Percentiles rank a stretch among this genome's conserved stretches.
Evolutionary conservation across 352 stramenopile species (phyloP).

Genomic region (Phytophthora hybrid): DNA sequence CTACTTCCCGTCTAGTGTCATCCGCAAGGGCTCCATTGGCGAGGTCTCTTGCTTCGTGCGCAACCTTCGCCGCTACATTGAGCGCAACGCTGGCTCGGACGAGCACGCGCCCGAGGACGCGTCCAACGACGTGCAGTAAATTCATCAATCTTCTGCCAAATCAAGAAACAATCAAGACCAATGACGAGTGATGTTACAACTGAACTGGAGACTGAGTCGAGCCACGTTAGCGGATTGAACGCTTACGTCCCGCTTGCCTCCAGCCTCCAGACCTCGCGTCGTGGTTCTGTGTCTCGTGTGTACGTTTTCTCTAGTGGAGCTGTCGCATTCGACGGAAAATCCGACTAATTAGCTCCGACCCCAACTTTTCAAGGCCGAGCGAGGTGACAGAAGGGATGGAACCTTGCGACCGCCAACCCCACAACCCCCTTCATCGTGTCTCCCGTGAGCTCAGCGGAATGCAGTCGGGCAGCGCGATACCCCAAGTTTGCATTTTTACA

Average conservation of each 20-base stretch:
- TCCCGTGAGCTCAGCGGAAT: slow-evolving; percentile 40
- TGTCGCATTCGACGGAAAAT: slow-evolving; percentile 41
- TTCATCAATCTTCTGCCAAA: slow-evolving; percentile 39
- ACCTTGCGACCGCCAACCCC: slow-evolving; percentile 17
- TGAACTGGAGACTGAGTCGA: slow-evolving; percentile 13
- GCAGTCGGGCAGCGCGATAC: slow-evolving; percentile 36
- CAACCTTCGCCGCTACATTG: slow-evolving; percentile 79
- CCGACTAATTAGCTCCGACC: slow-evolving; percentile 38
- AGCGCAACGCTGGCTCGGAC: slow-evolving; percentile 42
- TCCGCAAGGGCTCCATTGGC: slow-evolving; percentile 83
- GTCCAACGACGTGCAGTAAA: slow-evolving; percentile 43
- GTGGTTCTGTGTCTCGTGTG: slow-evolving; percentile 38
- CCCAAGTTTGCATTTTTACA: slow-evolving; percentile 32
- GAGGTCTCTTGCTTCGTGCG: slow-evolving; percentile 83
- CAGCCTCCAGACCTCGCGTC: slow-evolving; percentile 27
- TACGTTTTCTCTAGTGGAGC: slow-evolving; percentile 38
- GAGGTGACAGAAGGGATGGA: slow-evolving; percentile 40
- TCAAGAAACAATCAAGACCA: slow-evolving; percentile 36
- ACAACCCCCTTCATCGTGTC: slow-evolving; percentile 24
- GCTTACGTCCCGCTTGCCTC: slow-evolving; percentile 4
- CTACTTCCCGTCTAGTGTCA: slow-evolving; percentile 81
- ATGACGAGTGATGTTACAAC: slow-evolving; percentile 33
- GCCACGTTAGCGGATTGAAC: slow-evolving; percentile 39
- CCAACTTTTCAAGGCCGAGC: slow-evolving; percentile 23
- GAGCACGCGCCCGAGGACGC: slow-evolving; percentile 32